Evolutionary conservation across 192 early-diverging fungal genomes (phyloP), one percentile per base, ranked within the genome.

Genomic region (Coemansia sp.): DNA sequence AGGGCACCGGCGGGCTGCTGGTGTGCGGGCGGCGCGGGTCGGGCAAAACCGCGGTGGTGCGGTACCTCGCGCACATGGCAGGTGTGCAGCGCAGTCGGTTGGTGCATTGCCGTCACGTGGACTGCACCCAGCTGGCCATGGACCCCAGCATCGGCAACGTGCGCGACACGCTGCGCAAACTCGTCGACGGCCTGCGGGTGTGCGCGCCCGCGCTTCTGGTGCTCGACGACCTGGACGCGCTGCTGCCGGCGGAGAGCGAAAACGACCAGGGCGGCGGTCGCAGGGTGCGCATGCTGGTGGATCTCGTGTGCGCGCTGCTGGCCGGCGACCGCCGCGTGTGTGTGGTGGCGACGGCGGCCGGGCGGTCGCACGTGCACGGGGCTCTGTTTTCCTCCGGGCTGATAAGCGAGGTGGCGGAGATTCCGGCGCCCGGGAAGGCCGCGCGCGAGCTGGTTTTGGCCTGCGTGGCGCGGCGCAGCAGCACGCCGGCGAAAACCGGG

Each of bases 11-110:
- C 4, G 87, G 89, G n/a, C 62, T 89, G 19, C 64, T 91, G 19
- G 42, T 90, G 11, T 84, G 85, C 44, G 89, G 89, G 10, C 71
- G 85, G 9, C 88, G 85, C 60, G 89, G 89, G 30, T 82, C 87
- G 4, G 89, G 89, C n/a, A 91, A 91, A 49, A 84, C 88, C 14
- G 83, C 81, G 38, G 75, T 90, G 15, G 78, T 79, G 14, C 67
- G 80, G n/a, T 67, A 80, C 10, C 49, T 91, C 25, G 40, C 49
- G 15, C 24, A 39, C 9, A 48, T 21, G 0, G 64, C 58, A 0
- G 45, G 43, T 39, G 22, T 30, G 24, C 63, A 70, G 40, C 67
- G 51, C 17, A 51, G 15, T 2, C 67, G 60, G 13, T 60, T 76
- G 30, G 67, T 71, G 9, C 57, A 43, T 23, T 15, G 62, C 30